phyloP scores from a whole-genome alignment of 164 flowering plant species.

The Vitis vinifera region DNA sequence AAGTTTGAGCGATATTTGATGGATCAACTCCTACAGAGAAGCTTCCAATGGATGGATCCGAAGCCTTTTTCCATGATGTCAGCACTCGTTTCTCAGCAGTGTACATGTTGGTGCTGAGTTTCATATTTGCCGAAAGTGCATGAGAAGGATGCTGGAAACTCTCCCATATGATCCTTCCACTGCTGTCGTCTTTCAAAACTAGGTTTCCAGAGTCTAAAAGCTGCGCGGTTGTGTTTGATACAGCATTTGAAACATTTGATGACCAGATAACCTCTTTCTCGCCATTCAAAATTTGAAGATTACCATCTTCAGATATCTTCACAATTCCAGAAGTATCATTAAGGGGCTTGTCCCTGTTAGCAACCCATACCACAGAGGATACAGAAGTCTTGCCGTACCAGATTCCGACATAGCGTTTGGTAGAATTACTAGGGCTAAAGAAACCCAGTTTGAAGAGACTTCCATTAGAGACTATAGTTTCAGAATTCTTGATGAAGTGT shows the following conservation, averaged over 20 bases:
- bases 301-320: conserved; percentile 23
- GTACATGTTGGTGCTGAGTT: conserved; percentile 6
- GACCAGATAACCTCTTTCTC: conserved; percentile 25
- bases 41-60: conserved; percentile 35
- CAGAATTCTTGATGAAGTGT: conserved; percentile 12
- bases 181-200: conserved; percentile 18
- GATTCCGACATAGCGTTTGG: conserved; percentile 36
- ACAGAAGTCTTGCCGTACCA: conserved; percentile 22
- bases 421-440: conserved; percentile 31
- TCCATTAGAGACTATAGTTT: conserved; percentile 9
- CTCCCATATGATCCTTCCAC: conserved; percentile 19
- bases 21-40: conserved; percentile 17
- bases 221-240: conserved; percentile 7
- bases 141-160: conserved; percentile 32
- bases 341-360: conserved; percentile 40
- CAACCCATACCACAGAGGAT: conserved; percentile 35
- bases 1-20: conserved; percentile 13
- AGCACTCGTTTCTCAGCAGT: conserved; percentile 12
- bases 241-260: conserved; percentile 16
- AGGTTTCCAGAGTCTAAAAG: conserved; percentile 27
- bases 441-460: conserved; percentile 36
- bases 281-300: conserved; percentile 23
- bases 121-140: conserved; percentile 19
- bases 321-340: conserved; percentile 28
- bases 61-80: conserved; percentile 29